Evolutionary conservation across 805 yeast genomes (phyloP), one percentile per base, ranked within the genome.

Genomic region (Komagataella ulmi): DNA sequence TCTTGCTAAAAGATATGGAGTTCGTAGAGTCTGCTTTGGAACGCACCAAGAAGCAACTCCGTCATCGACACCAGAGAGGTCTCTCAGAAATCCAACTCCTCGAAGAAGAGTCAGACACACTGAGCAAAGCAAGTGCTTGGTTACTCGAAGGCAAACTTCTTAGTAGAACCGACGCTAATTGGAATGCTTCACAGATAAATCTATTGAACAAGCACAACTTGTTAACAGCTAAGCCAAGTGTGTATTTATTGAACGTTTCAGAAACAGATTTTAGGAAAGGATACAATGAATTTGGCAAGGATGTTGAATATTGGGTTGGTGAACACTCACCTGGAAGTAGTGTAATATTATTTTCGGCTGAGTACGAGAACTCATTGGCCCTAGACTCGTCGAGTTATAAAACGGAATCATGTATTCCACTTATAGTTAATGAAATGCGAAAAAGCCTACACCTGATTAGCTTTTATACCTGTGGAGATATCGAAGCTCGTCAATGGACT

Each of bases 401-500:
- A 54, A 82, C 89, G 51, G 71, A 69, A 54, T 81, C 93, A 46
- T 90, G 95, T 47, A 76, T 93, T 65, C 97, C 98, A 59, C 80
- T 79, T 71, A 85, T 91, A 59, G 82, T 91, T 60, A 75, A 80
- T 57, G 74, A 87, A 57, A 90, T 91, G 97, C 85, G 97, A 74
- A 73, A 79, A 58, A 83, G 88, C 55, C 76, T 90, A 54, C 85
- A 85, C 58, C 81, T 93, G 67, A 89, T 90, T 58, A 88, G 97
- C 51, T 93, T 84, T 76, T 93, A 88, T 79, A 93, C 99, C 43
- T 84, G 93, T 65, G 99, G 99, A 59, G 85, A 95, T 46, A 88
- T 87, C 56, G 99, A 93, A 73, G 96, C 90, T 50, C 85, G 97
- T 68, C 97, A 95, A 70, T 93, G 99, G 99, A 93, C 99, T 43